A percentile compares a stretch with the other conserved stretches of the same genome.
Conservation (phyloP, 768 basidiomycete species). For the Boletus sensibilis region DNA sequence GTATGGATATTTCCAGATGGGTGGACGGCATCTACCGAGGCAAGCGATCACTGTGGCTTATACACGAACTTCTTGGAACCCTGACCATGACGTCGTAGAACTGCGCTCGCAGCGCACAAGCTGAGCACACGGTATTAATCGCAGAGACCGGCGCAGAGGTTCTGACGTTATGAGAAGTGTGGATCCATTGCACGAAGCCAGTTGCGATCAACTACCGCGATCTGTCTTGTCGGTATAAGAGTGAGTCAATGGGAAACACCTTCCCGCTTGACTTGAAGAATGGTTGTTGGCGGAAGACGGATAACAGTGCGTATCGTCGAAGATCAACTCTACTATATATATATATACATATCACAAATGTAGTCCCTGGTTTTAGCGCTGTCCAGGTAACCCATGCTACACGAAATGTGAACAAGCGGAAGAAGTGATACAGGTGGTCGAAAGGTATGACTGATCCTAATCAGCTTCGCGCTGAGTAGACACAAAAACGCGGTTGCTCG, state of each 20-base stretch:
- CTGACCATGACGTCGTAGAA: slow-evolving; percentile 44
- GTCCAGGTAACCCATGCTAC: slow-evolving; percentile 16
- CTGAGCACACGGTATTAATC: slow-evolving; percentile 86
- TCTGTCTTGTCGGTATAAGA: background rate
- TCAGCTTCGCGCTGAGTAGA: no score
- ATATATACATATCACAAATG: background rate
- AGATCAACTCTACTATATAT: background rate
- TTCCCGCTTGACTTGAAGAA: background rate
- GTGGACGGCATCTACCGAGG: slow-evolving; percentile 92
- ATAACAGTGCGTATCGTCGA: background rate
- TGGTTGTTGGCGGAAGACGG: background rate
- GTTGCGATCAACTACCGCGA: no score
- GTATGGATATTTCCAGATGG: slow-evolving; percentile 87
- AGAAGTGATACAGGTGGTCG: background rate
- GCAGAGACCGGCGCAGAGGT: slow-evolving; percentile 78
- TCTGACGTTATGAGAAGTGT: slow-evolving; percentile 48
- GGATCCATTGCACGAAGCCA: background rate
- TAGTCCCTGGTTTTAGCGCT: background rate
- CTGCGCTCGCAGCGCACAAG: slow-evolving; percentile 80
- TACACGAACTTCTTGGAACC: background rate
- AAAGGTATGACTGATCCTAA: slow-evolving; percentile 5
- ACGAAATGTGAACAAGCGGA: background rate
- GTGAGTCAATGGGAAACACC: no score
- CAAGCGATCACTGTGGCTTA: slow-evolving; percentile 28
- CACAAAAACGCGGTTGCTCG: no score